A percentile compares a stretch with the other conserved stretches of the same genome.
Evolutionary conservation across 768 basidiomycete genomes (phyloP).

Genomic region (Agaricus bisporus): DNA sequence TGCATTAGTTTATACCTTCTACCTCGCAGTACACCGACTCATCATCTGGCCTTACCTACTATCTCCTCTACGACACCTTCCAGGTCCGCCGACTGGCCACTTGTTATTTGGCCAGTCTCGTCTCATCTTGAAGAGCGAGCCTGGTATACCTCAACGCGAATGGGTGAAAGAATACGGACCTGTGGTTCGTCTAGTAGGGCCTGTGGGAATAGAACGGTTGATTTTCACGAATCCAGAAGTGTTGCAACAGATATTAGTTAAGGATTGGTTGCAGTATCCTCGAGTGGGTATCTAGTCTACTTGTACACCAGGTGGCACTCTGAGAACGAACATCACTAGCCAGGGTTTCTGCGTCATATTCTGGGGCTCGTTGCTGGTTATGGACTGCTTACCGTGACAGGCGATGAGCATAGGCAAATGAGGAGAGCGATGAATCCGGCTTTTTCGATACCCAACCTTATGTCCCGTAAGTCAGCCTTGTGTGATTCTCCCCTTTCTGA

Average conservation of each 20-base stretch:
- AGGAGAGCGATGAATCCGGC: constrained; percentile 48
- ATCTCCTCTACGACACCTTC: constrained; percentile 24
- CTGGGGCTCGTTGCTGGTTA: constrained; percentile 37
- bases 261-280: constrained; percentile 42
- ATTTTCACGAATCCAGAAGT: constrained; percentile 39
- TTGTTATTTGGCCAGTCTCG: constrained; percentile 30
- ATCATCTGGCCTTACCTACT: constrained; percentile 24
- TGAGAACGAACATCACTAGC: constrained; percentile 21
- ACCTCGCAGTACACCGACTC: constrained; percentile 17
- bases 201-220: constrained; percentile 38
- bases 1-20: neutral
- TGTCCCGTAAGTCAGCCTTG: constrained; percentile 25
- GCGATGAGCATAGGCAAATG: constrained; percentile 44
- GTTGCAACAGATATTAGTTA: constrained; percentile 36
- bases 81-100: constrained; percentile 22
- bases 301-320: neutral
- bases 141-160: constrained; percentile 38
- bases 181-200: constrained; percentile 38
- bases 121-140: constrained; percentile 30
- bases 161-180: constrained; percentile 43
- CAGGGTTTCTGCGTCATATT: constrained; percentile 34
- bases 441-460: constrained; percentile 39
- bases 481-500: neutral
- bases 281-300: constrained; percentile 21
- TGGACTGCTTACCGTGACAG: constrained; percentile 43